Evolutionary conservation across 305 asterid genomes (phyloP).

Genomic region (Solanum aculeatissimum): DNA sequence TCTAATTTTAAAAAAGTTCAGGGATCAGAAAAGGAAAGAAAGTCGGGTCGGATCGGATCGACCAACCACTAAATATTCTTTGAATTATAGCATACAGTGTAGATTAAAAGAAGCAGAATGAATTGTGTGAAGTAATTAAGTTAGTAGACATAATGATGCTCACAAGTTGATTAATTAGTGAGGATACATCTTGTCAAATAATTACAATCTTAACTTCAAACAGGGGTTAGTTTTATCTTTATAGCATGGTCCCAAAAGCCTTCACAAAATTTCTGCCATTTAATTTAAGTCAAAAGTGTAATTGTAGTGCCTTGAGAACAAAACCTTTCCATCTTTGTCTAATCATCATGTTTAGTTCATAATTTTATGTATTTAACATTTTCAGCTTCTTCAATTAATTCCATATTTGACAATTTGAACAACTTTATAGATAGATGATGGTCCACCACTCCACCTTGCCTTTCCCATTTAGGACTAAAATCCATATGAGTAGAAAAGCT

Average conservation of each 20-base stretch:
- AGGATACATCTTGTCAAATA: constrained; percentile 20
- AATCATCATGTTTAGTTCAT: constrained; percentile 22
- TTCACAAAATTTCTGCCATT: background rate
- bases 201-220: constrained; percentile 21
- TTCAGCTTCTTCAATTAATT: constrained; percentile 4
- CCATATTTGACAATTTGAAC: constrained; percentile 12
- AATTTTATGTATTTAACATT: constrained; percentile 15
- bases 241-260: background rate
- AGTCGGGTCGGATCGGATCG: background rate
- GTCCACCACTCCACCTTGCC: background rate
- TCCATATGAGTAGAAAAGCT: no score
- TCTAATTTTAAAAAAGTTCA: no score
- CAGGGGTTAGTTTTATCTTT: constrained; percentile 3
- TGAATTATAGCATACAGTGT: background rate
- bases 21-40: no score
- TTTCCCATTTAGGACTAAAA: no score
- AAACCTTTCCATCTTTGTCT: constrained; percentile 5
- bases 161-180: constrained; percentile 23
- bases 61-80: background rate
- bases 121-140: background rate
- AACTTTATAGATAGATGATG: background rate
- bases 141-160: constrained; percentile 12
- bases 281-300: constrained; percentile 17
- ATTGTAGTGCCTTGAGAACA: constrained; percentile 2
- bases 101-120: background rate